phyloP scores from a whole-genome alignment of 768 basidiomycete species.

The Auricularia auricula-judae region DNA sequence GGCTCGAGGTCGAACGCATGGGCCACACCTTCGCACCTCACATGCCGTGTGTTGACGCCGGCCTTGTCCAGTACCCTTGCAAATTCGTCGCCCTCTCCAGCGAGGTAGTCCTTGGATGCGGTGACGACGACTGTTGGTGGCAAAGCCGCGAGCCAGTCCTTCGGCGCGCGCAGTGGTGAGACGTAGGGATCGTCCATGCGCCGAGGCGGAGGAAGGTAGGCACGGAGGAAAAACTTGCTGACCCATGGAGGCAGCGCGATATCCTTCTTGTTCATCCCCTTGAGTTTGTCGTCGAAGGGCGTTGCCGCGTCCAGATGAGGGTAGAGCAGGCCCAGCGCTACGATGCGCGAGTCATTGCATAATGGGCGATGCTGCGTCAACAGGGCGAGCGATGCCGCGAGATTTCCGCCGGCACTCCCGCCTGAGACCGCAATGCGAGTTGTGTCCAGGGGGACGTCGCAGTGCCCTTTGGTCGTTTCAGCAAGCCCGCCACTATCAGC shows the following conservation, averaged over 20 bases:
- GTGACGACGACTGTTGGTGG: constrained; percentile 10
- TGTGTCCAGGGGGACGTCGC: not conserved
- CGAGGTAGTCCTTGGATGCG: constrained; percentile 11
- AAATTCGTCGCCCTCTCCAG: constrained; percentile 10
- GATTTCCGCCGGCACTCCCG: constrained; percentile 9
- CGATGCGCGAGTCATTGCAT: constrained; percentile 1
- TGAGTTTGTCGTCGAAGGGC: constrained; percentile 9
- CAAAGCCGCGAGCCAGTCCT: constrained; percentile 2
- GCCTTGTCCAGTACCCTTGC: not conserved
- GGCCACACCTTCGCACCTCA: constrained; percentile 9
- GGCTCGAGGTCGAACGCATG: constrained; percentile 11
- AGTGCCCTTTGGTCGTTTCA: not conserved
- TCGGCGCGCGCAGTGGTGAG: constrained; percentile 6
- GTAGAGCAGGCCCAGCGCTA: constrained; percentile 9
- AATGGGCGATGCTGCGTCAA: constrained; percentile 6
- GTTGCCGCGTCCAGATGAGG: constrained; percentile 7
- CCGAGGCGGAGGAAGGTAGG: constrained; percentile 11
- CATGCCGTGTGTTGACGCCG: constrained; percentile 8
- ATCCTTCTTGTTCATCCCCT: constrained; percentile 4
- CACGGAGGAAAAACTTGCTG: constrained; percentile 6
- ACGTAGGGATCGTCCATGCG: constrained; percentile 6
- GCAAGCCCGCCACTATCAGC: constrained; percentile 7
- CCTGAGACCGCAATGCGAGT: constrained; percentile 9
- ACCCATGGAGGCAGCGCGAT: constrained; percentile 8
- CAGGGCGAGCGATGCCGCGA: constrained; percentile 9